phyloP scores from a whole-genome alignment of 352 stramenopile species.

The Thalassiosira oceanica region DNA sequence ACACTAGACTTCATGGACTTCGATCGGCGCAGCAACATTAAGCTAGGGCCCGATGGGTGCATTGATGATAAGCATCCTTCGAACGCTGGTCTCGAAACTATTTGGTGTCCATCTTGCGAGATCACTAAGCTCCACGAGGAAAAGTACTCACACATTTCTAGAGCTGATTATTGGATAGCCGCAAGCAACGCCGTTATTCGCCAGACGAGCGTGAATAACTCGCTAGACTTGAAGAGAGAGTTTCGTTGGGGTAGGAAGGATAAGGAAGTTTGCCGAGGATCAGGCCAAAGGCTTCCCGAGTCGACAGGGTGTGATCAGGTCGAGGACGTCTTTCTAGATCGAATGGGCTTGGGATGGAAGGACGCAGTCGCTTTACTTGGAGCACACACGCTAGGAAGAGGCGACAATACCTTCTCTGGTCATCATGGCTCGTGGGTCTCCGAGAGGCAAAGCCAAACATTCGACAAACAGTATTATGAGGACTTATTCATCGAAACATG shows the following conservation, averaged over 20 bases:
- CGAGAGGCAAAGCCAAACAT: constrained; percentile 4
- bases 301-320: constrained; percentile 7
- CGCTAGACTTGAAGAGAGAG: constrained; percentile 29
- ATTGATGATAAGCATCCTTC: constrained; percentile 14
- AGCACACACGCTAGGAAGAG: constrained; percentile 16
- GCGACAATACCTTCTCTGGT: constrained; percentile 1
- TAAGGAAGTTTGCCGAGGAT: too few species aligned
- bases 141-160: constrained; percentile 37
- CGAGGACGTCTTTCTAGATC: constrained; percentile 24
- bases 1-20: constrained; percentile 51
- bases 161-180: constrained; percentile 44
- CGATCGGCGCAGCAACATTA: background rate
- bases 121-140: constrained; percentile 28
- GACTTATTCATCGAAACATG: constrained; percentile 13
- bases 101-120: constrained; percentile 29
- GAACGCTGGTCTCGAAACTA: constrained; percentile 33
- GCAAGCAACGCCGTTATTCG: constrained; percentile 36
- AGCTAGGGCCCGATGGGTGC: constrained; percentile 35
- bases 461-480: constrained; percentile 45
- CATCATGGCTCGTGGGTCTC: constrained; percentile 25
- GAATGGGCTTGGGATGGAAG: constrained; percentile 12
- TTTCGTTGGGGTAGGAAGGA: too few species aligned
- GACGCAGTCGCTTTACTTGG: constrained; percentile 19
- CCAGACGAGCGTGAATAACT: constrained; percentile 25
- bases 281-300: constrained; percentile 10